Conservation (phyloP, 2,329 filamentous ascomycete genomes). For the Trichoderma endophyticum region DNA sequence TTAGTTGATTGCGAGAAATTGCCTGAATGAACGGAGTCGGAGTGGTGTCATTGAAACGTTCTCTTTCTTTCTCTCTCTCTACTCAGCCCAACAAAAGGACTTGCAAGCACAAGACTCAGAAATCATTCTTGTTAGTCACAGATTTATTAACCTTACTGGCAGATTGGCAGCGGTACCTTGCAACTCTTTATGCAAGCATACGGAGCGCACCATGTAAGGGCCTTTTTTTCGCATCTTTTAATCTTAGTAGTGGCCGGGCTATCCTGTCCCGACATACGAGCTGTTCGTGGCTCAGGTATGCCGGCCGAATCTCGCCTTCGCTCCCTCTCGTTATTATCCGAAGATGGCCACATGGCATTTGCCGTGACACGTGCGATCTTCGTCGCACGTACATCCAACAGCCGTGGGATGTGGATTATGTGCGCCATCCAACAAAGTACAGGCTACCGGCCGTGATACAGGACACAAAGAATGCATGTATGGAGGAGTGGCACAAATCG, state of each 20-base stretch:
- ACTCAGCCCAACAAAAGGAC: background rate
- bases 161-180: background rate
- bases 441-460: background rate
- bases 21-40: background rate
- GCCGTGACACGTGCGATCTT: conserved; percentile 20
- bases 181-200: background rate
- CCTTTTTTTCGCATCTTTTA: background rate
- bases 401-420: background rate
- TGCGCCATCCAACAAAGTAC: background rate
- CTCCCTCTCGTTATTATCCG: conserved; percentile 7
- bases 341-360: conserved; percentile 19
- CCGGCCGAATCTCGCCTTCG: conserved; percentile 7
- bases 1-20: background rate
- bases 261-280: background rate
- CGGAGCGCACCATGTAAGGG: background rate
- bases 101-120: background rate
- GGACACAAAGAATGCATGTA: background rate
- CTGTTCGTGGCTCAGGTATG: background rate
- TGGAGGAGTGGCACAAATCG: background rate
- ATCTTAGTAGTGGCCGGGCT: background rate
- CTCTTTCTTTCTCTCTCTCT: background rate
- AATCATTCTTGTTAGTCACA: background rate
- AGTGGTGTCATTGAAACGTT: background rate
- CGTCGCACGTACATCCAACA: conserved; percentile 15
- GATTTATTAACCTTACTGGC: background rate